A percentile compares a stretch with the other conserved stretches of the same genome.
Evolutionary conservation across 768 basidiomycete genomes (phyloP).

Genomic region (Tricholoma terreum): DNA sequence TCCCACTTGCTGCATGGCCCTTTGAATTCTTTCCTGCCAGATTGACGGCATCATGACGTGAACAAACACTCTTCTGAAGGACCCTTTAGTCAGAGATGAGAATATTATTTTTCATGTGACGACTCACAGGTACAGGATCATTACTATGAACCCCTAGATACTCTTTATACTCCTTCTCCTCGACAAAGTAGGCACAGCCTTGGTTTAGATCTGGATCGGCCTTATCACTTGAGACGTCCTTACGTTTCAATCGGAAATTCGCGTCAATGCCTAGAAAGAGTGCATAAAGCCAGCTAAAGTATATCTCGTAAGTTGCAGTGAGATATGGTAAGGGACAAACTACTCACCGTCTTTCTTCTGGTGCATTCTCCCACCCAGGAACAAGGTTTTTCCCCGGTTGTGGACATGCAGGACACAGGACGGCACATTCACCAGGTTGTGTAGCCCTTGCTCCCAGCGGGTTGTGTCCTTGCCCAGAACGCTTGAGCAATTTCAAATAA

Average conservation of each 20-base stretch:
- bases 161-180: conserved; percentile 17
- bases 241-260: conserved; percentile 10
- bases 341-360: conserved; percentile 10
- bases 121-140: conserved; percentile 19
- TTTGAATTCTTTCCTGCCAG: conserved; percentile 3
- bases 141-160: conserved; percentile 17
- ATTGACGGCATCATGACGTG: conserved; percentile 19
- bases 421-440: conserved; percentile 22
- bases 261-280: conserved; percentile 5
- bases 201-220: conserved; percentile 7
- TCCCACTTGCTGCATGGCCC: conserved; percentile 21
- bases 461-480: conserved; percentile 24
- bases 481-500: conserved; percentile 24
- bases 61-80: conserved; percentile 15
- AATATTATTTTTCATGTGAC: not conserved
- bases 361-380: conserved; percentile 17
- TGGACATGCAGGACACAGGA: conserved; percentile 35
- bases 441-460: conserved; percentile 16
- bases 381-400: conserved; percentile 29
- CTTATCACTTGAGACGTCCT: conserved; percentile 4
- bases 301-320: not conserved
- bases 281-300: not conserved
- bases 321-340: not conserved
- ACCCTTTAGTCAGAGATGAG: not conserved
- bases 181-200: conserved; percentile 11